phyloP scores from a whole-genome alignment of 257 asterid species.

The Verbascum thapsus region DNA sequence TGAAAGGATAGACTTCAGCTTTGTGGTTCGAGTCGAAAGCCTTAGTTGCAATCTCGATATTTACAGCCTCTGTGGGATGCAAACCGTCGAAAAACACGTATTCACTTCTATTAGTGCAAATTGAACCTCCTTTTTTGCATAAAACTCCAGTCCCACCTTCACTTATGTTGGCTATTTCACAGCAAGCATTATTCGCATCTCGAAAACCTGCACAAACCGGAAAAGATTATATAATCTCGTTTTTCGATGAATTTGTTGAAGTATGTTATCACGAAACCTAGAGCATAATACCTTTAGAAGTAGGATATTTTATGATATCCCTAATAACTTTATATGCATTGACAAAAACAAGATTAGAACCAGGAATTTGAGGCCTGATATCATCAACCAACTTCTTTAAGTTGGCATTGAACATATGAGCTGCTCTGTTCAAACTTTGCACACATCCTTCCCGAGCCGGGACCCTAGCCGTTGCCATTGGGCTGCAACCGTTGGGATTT shows the following conservation, averaged over 20 bases:
- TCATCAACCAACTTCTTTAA: constrained; percentile 47
- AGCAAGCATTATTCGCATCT: constrained; percentile 48
- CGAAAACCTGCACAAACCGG: constrained; percentile 42
- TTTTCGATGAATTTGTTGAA: neutral
- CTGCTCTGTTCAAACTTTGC: constrained; percentile 42
- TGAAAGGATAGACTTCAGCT: constrained; percentile 63
- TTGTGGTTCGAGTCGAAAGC: constrained; percentile 46
- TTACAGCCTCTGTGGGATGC: constrained; percentile 79
- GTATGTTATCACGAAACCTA: neutral
- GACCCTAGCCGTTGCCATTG: constrained; percentile 41
- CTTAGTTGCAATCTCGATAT: constrained; percentile 51
- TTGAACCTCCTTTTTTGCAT: constrained; percentile 60
- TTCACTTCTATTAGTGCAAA: constrained; percentile 45
- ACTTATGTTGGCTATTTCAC: constrained; percentile 42
- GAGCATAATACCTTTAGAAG: constrained; percentile 39
- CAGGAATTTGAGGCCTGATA: constrained; percentile 54
- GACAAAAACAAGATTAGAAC: constrained; percentile 55
- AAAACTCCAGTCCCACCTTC: constrained; percentile 56
- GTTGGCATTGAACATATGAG: constrained; percentile 49
- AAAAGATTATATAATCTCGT: neutral
- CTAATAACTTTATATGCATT: constrained; percentile 55
- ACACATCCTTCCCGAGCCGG: constrained; percentile 44
- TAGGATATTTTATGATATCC: constrained; percentile 54
- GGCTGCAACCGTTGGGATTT: constrained; percentile 78
- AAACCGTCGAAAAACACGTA: constrained; percentile 68